Conservation (phyloP, 2,329 filamentous ascomycete genomes). For the Cladosporium colombiae region DNA sequence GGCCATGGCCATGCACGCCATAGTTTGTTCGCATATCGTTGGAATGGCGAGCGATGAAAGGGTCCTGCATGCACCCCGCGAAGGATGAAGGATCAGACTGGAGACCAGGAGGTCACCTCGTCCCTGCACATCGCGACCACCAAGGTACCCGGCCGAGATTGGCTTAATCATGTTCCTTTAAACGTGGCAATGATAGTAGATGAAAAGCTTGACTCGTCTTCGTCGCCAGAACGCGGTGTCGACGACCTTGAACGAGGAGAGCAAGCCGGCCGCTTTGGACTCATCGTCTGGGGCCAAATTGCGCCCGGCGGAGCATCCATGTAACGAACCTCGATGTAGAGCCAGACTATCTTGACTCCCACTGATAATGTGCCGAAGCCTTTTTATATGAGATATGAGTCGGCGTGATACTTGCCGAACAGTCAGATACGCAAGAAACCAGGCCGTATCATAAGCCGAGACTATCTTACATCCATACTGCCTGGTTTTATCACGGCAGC, state of each 20-base stretch:
- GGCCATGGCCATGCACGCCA: background rate
- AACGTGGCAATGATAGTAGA: background rate
- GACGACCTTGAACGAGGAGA: background rate
- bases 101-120: background rate
- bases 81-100: background rate
- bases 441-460: background rate
- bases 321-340: background rate
- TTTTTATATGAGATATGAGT: background rate
- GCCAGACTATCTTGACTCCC: background rate
- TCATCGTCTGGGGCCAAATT: background rate
- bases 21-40: background rate
- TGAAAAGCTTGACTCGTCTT: background rate
- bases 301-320: background rate
- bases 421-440: background rate
- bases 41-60: background rate
- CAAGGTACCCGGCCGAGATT: background rate
- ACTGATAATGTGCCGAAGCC: background rate
- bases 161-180: background rate
- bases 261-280: background rate
- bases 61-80: background rate
- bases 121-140: background rate
- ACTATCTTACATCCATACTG: background rate
- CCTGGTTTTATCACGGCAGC: background rate
- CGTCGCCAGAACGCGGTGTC: background rate
- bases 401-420: background rate